Evolutionary conservation across 352 stramenopile species (phyloP).

Genomic region (Halophytophthora polymorphica): DNA sequence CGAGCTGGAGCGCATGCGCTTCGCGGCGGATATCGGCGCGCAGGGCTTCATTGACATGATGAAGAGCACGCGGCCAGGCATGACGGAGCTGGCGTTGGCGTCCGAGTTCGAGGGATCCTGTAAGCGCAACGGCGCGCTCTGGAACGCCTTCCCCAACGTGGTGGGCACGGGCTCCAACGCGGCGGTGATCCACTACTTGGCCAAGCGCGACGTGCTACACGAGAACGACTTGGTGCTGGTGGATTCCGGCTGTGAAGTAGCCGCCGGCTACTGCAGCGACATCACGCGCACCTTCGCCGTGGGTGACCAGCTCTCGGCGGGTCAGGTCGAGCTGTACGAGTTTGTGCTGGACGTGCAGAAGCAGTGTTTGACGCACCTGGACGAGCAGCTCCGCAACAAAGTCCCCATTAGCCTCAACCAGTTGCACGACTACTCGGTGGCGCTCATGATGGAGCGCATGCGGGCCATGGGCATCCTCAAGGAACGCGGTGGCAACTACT

Average conservation of each 20-base stretch:
- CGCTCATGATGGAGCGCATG: constrained; percentile 67
- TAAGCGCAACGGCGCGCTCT: constrained; percentile 72
- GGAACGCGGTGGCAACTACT: constrained; percentile 16
- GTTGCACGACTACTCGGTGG: constrained; percentile 70
- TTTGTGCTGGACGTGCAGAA: constrained; percentile 81
- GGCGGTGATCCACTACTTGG: constrained; percentile 82
- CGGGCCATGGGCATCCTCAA: constrained; percentile 62
- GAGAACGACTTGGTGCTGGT: constrained; percentile 80
- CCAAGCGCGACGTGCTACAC: constrained; percentile 60
- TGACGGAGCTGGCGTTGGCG: constrained; percentile 70
- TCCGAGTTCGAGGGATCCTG: constrained; percentile 68
- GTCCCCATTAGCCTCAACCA: constrained; percentile 64
- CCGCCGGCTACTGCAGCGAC: constrained; percentile 75
- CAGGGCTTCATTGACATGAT: constrained; percentile 81
- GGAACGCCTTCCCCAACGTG: constrained; percentile 83
- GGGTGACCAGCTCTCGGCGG: constrained; percentile 34
- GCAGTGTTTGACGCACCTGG: constrained; percentile 58
- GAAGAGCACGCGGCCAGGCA: constrained; percentile 50
- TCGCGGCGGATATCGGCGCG: constrained; percentile 60
- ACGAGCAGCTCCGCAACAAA: constrained; percentile 37
- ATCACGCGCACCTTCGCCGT: constrained; percentile 83
- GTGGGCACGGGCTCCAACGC: constrained; percentile 72
- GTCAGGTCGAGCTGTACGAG: constrained; percentile 67
- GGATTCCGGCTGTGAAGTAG: constrained; percentile 78
- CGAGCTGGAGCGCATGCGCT: constrained; percentile 74